phyloP scores from a whole-genome alignment of 2,329 filamentous ascomycete species.

The Gliomastix tumulicola region DNA sequence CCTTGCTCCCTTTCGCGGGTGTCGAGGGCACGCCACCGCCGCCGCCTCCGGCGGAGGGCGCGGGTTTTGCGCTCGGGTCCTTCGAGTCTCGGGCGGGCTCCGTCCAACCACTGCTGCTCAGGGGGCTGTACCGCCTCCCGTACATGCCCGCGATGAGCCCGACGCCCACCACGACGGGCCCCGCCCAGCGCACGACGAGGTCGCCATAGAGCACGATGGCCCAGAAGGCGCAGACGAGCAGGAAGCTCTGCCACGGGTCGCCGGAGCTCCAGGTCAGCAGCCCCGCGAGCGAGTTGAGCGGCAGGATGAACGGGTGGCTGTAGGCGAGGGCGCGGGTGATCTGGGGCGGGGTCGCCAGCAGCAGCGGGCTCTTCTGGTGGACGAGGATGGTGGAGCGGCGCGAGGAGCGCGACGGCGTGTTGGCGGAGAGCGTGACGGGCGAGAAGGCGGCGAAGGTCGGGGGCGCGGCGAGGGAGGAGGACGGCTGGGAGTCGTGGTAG shows the following conservation, averaged over 20 bases:
- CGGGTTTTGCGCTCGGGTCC: conserved; percentile 7
- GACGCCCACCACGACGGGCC: conserved; percentile 74
- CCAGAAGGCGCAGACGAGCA: conserved; percentile 83
- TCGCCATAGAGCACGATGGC: conserved; percentile 80
- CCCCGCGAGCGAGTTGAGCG: conserved; percentile 78
- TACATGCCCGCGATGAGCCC: conserved; percentile 89
- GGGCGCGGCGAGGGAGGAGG: conserved; percentile 34
- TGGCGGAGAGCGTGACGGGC: conserved; percentile 67
- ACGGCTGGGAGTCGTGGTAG: conserved; percentile 17
- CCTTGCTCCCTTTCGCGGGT: neutral
- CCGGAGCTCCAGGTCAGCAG: conserved; percentile 89
- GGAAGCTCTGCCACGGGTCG: conserved; percentile 95
- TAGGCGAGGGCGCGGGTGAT: conserved; percentile 92
- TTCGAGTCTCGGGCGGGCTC: conserved; percentile 34
- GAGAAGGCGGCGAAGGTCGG: conserved; percentile 89
- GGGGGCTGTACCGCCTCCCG: conserved; percentile 76
- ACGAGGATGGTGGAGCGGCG: conserved; percentile 89
- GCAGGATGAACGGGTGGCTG: conserved; percentile 88
- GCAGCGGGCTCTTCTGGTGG: conserved; percentile 89
- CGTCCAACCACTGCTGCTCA: conserved; percentile 75
- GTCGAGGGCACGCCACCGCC: neutral
- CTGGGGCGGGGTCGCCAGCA: conserved; percentile 89
- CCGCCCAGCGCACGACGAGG: conserved; percentile 70
- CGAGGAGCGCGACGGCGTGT: conserved; percentile 50
- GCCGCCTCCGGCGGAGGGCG: conserved; percentile 7